Evolutionary conservation across 1,139 yeast genomes (phyloP).

Genomic region (Diutina siamensis): DNA sequence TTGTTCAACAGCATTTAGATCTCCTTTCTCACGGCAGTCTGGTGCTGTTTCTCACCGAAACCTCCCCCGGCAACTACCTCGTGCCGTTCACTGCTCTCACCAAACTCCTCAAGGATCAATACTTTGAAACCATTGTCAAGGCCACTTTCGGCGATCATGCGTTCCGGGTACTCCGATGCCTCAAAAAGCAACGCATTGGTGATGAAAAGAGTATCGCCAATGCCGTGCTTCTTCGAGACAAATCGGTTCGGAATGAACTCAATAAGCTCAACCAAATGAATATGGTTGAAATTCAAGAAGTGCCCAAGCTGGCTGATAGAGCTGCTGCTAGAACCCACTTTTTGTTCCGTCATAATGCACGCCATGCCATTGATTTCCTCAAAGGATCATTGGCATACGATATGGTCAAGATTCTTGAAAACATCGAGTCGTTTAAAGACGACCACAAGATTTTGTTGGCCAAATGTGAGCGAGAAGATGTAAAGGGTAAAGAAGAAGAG

Average conservation of each 20-base stretch:
- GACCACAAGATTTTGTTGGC: conserved; percentile 60
- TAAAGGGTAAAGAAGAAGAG: conserved; percentile 70
- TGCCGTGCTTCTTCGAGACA: conserved; percentile 63
- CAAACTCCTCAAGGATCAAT: conserved; percentile 37
- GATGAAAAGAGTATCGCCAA: conserved; percentile 82
- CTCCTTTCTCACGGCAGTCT: conserved; percentile 26
- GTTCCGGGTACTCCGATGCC: conserved; percentile 52
- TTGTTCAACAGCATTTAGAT: conserved; percentile 39
- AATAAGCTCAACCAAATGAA: conserved; percentile 46
- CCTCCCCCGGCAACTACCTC: conserved; percentile 30
- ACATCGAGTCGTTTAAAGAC: conserved; percentile 43
- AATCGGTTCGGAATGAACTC: conserved; percentile 58
- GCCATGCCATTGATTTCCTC: conserved; percentile 13
- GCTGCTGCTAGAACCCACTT: conserved; percentile 85
- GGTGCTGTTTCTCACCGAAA: conserved; percentile 17
- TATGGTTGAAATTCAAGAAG: conserved; percentile 72
- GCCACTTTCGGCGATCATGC: conserved; percentile 49
- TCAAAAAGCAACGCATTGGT: conserved; percentile 54
- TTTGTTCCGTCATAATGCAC: conserved; percentile 62
- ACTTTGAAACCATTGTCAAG: conserved; percentile 51
- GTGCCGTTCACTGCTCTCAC: conserved; percentile 32
- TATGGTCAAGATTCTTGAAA: conserved; percentile 53
- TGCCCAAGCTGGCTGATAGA: conserved; percentile 84
- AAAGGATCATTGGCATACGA: conserved; percentile 16
- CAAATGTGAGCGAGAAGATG: conserved; percentile 83